Base-by-base conservation (phyloP, 176 grass and related monocot species). In the Triticum dicoccoides region DNA sequence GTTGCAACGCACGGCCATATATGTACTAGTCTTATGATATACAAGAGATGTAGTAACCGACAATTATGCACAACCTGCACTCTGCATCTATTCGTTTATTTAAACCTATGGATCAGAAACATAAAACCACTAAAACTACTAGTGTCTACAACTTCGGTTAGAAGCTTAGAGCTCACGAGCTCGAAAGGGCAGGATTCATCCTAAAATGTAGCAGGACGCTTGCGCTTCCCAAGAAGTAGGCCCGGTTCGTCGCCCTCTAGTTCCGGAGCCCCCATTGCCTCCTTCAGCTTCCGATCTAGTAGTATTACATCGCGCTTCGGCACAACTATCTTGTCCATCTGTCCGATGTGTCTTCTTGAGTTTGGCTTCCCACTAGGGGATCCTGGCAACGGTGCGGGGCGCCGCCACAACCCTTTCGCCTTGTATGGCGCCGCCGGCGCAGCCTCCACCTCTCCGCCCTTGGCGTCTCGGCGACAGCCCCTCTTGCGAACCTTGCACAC, bases 401-500 rank as follows among this genome's bases (percentile, higher is more conserved):
- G 15, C 15, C 15, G 51, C 51, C 51, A 54, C 15, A 54, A 54
- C 51, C 51, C 51, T 17, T 17, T 17, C 5, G 15, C 51, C 51
- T 18, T 54, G 15, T 15, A 54, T 54, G 15, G 45, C 45, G 12
- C 15, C 7, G 18, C 54, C 18, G 18, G 54, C 6, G 54, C 20
- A 20, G 6, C 18, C 54, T 8, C 54, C 18, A 59, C 18, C 54
- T 59, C 18, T 21, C 54, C 20, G 18, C 18, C 54, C 54, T 59
- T 8, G 18, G 9, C 20, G 34, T n/a, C 51, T 58, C 14, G 51
- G 5, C 15, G 1, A 54, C 15, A 54, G 5, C 30, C 68, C 52
- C 52, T 73, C 80, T 69, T 39, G 32, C 80, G 45, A 83, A 83
- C 81, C 37, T 83, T 83, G 37, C 69, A 83, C 24, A 73, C 68